These are phyloP conservation scores for Hypoxylon subgilvum DNA, from an alignment of 495 filamentous ascomycete genomes.

Conservation along the genomic window DNA sequence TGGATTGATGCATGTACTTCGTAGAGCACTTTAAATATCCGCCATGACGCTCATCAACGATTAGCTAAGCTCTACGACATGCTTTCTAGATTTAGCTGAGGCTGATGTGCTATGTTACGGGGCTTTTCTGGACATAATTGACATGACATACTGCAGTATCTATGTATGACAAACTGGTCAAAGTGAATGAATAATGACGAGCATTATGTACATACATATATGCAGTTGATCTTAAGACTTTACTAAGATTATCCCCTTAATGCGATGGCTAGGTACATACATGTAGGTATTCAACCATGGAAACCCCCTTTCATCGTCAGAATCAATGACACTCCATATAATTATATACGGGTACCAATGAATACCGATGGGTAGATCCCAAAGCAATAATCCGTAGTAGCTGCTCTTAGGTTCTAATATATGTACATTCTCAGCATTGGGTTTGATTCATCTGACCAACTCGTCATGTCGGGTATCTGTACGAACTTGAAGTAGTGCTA, in stretches of 20 bases:
- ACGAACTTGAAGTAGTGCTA: slow-evolving; percentile 1
- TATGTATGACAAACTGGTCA: background rate
- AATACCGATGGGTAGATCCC: slow-evolving; percentile 21
- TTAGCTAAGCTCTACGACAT: slow-evolving; percentile 1
- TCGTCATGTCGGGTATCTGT: slow-evolving; percentile 31
- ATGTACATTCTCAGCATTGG: slow-evolving; percentile 32
- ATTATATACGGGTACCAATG: slow-evolving; percentile 4
- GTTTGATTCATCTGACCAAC: slow-evolving; percentile 37
- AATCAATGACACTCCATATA: too few relatives aligned
- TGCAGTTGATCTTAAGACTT: too few relatives aligned
- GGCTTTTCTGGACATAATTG: too few relatives aligned
- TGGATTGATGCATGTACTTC: too few relatives aligned
- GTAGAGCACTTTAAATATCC: background rate
- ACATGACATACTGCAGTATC: too few relatives aligned
- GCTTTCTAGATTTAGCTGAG: slow-evolving; percentile 8
- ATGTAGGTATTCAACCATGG: too few relatives aligned
- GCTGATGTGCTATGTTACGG: too few relatives aligned
- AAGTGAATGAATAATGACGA: too few relatives aligned
- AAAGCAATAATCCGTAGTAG: slow-evolving; percentile 20
- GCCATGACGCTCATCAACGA: too few relatives aligned
- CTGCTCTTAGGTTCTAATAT: slow-evolving; percentile 31
- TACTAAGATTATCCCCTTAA: too few relatives aligned
- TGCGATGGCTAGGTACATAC: too few relatives aligned
- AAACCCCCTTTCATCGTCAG: background rate
- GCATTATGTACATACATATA: too few relatives aligned